Percentiles rank a stretch among this genome's conserved stretches.
phyloP scores from a whole-genome alignment of 208 protist species.

The Wallacemonas sp. region DNA sequence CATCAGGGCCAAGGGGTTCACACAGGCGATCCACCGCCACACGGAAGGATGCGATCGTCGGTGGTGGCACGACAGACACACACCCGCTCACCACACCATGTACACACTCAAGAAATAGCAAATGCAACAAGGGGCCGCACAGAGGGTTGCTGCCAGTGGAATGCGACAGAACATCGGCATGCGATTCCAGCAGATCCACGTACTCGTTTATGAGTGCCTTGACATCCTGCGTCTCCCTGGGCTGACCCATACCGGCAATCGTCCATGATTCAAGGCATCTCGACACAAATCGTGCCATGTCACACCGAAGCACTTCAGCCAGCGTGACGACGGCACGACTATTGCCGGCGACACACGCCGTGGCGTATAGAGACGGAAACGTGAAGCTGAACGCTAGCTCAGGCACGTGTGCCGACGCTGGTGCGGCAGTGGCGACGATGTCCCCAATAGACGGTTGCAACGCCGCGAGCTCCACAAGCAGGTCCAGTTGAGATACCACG shows the following conservation, averaged over 20 bases:
- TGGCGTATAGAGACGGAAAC: not conserved
- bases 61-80: not conserved
- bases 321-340: conserved; percentile 2
- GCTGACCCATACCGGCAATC: not conserved
- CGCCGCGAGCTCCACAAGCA: not conserved
- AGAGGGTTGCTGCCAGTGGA: not conserved
- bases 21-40: not conserved
- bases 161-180: conserved; percentile 1
- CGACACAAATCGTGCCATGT: not conserved
- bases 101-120: not conserved
- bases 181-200: not conserved
- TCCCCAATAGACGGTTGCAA: not conserved
- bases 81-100: not conserved
- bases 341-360: not conserved
- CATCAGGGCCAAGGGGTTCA: not conserved
- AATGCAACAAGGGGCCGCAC: not conserved
- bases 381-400: not conserved
- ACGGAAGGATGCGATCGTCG: not conserved
- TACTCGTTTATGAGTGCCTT: conserved; percentile 6
- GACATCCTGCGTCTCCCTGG: not conserved
- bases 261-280: not conserved
- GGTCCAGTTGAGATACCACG: not conserved
- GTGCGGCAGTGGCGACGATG: not conserved
- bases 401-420: too few species aligned
- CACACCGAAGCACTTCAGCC: not conserved